These are phyloP conservation scores for Coccomyxa subellipsoidea DNA, from an alignment of 163 green algal genomes.

Conservation along the genomic window DNA sequence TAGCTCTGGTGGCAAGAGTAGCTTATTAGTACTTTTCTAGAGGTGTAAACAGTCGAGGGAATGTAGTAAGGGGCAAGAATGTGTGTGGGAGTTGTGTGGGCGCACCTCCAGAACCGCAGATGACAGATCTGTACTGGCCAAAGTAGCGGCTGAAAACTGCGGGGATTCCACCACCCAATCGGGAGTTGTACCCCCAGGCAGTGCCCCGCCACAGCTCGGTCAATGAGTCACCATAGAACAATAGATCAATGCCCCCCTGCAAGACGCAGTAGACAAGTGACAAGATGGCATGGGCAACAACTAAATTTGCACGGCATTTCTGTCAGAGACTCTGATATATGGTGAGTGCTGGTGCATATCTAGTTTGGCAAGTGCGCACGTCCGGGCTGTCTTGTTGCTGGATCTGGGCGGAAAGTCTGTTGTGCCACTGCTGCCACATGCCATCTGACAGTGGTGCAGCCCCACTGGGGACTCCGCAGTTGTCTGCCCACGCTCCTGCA, in stretches of 20 bases:
- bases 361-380: no score
- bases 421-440: conserved; percentile 4
- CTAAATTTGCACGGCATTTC: no score
- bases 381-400: background rate
- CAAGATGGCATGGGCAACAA: background rate
- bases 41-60: no score
- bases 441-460: background rate
- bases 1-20: no score
- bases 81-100: background rate
- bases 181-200: conserved; percentile 7
- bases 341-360: no score
- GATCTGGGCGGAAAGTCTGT: background rate
- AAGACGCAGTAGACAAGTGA: background rate
- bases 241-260: background rate
- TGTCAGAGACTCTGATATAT: no score
- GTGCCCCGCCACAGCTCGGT: conserved; percentile 2
- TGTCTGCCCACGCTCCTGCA: background rate
- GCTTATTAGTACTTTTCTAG: no score
- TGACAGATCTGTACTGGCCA: background rate
- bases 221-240: conserved; percentile 4
- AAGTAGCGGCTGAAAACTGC: conserved; percentile 8
- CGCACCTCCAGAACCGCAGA: background rate
- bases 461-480: background rate
- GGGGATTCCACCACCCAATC: background rate
- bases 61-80: background rate